Evolutionary conservation across 441 rosid genomes (phyloP), one percentile per base, ranked within the genome.

Genomic region (Capsella rubella): DNA sequence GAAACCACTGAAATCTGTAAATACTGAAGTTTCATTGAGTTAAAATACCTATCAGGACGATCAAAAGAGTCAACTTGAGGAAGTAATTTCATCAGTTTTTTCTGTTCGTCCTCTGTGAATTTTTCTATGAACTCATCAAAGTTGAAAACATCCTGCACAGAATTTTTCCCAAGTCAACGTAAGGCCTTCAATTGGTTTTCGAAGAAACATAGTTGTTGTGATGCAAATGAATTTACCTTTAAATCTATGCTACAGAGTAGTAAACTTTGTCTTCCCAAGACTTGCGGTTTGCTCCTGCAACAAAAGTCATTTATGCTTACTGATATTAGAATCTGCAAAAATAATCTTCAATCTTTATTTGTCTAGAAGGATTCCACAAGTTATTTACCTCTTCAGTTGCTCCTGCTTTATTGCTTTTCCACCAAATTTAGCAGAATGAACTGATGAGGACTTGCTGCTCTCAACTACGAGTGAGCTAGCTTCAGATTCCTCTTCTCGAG

Each of bases 401-500:
- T 42, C 47, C 47, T 42, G 55, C 75, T 73, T 83, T 84, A 78
- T 63, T 61, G 50, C 68, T 15, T 67, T 72, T 64, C 82, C 82
- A 43, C 80, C 76, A 64, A 66, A 75, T 13, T 6, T 37, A 53
- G 72, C 72, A 46, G 81, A 67, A 77, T 11, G 65, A 8, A 52
- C 6, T 6, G 73, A 71, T 13, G 77, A 66, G 42, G 77, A 57
- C 73, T 77, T 76, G 80, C 18, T 84, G 81, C 82, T 86, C 84
- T 83, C 97, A 73, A 89, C 86, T 13, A 93, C 87, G 70, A 92
- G 87, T 54, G 99, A 95, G 80, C 97, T 95, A 71, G 95, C 99
- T 86, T 92, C 99, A 55, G 98, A 95, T 79, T 95, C 99, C 81
- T 90, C 97, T 27, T 95, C 97, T 72, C 92, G 85, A 82, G 84